These are phyloP conservation scores for Pyrrhoderma lamaoense DNA, from an alignment of 1,284 basidiomycete genomes.

Conservation along the genomic window DNA sequence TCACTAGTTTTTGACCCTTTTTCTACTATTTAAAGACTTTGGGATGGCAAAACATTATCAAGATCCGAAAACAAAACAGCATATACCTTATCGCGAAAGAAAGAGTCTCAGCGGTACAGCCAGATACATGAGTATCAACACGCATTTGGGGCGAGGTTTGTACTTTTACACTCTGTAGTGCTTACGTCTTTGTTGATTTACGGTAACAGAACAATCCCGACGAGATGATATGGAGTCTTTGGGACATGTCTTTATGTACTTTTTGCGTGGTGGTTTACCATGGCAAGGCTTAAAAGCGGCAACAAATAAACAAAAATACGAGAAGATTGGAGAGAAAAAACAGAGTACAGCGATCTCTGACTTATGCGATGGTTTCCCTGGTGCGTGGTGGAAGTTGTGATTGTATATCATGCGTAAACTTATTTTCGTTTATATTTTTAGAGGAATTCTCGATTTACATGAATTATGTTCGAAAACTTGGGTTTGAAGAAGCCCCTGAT, in stretches of 20 bases:
- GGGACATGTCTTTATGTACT: conserved; percentile 99
- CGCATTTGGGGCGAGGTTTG: conserved; percentile 88
- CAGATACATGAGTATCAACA: conserved; percentile 98
- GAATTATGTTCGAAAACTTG: conserved; percentile 94
- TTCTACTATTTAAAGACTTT: conserved; percentile 60
- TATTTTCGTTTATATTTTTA: no score
- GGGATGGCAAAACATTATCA: conserved; percentile 99
- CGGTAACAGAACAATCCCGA: conserved; percentile 54
- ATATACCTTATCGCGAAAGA: conserved; percentile 98
- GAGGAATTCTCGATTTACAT: conserved; percentile 97
- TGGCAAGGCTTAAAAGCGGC: conserved; percentile 96
- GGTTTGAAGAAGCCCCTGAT: conserved; percentile 94
- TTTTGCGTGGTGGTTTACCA: conserved; percentile 85
- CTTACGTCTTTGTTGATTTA: background rate
- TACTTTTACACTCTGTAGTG: conserved; percentile 1
- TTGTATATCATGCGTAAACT: no score
- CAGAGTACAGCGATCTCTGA: conserved; percentile 91
- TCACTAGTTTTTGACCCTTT: conserved; percentile 19
- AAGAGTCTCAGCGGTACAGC: conserved; percentile 97
- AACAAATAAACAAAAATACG: conserved; percentile 98
- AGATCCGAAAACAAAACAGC: conserved; percentile 94
- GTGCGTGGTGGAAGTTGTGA: conserved; percentile 42
- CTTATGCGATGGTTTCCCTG: conserved; percentile 93
- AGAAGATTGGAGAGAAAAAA: conserved; percentile 97
- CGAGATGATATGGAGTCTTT: conserved; percentile 91